A percentile compares a stretch with the other conserved stretches of the same genome.
phyloP scores from a whole-genome alignment of 805 yeast genomes.

The Hanseniaspora pseudoguilliermondii region DNA sequence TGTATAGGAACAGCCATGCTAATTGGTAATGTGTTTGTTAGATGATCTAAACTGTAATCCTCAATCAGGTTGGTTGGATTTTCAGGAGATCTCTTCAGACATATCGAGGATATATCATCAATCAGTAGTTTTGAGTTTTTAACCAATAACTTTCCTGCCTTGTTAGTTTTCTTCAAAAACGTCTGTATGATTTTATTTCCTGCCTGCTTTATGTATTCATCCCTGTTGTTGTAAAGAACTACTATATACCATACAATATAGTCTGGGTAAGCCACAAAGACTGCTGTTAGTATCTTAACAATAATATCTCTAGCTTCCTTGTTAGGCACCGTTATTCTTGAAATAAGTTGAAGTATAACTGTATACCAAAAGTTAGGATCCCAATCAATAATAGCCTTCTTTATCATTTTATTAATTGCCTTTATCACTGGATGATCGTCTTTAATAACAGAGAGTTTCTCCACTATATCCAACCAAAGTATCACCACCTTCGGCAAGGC shows the following conservation, averaged over 20 bases:
- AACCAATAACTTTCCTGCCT: not conserved
- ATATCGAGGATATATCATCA: constrained; percentile 14
- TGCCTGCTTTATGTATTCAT: constrained; percentile 23
- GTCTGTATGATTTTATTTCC: constrained; percentile 35
- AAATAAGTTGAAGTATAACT: constrained; percentile 72
- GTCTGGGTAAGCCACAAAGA: constrained; percentile 57
- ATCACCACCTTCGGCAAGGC: constrained; percentile 83
- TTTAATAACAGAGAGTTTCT: not conserved
- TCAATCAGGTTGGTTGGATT: constrained; percentile 10
- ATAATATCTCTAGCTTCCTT: constrained; percentile 43
- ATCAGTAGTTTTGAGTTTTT: not conserved
- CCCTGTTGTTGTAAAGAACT: constrained; percentile 51
- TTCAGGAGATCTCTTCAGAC: constrained; percentile 12
- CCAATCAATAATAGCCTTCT: constrained; percentile 32
- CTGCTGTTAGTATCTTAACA: constrained; percentile 40
- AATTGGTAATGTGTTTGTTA: constrained; percentile 29
- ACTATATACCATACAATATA: constrained; percentile 68
- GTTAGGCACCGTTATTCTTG: constrained; percentile 60
- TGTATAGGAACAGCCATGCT: constrained; percentile 63
- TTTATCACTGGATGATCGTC: constrained; percentile 28
- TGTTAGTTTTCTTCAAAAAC: constrained; percentile 28
- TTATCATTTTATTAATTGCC: constrained; percentile 38
- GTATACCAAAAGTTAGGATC: constrained; percentile 62
- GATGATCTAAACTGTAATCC: not conserved
- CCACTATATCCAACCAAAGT: constrained; percentile 72